These are phyloP conservation scores for Hypoxylon sp. DNA, from an alignment of 2,329 filamentous ascomycete genomes.

Conservation along the genomic window DNA sequence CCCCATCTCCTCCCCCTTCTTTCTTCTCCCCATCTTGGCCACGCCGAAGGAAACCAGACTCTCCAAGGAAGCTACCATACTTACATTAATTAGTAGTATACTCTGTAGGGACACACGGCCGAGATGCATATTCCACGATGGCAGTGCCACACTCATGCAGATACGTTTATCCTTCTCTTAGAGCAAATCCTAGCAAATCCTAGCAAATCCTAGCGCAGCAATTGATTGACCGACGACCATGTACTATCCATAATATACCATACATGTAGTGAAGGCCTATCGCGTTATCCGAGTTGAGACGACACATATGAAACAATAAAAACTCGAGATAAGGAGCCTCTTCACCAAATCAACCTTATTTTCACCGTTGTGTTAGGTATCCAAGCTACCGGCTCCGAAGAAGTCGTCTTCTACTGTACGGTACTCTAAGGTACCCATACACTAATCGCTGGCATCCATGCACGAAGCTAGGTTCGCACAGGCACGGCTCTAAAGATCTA, in stretches of 20 bases:
- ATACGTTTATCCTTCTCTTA: background rate
- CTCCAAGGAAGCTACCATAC: conserved; percentile 6
- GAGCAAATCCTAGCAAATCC: too few species aligned
- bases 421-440: conserved; percentile 9
- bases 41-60: conserved; percentile 15
- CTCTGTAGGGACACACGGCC: background rate
- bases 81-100: background rate
- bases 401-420: background rate
- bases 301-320: conserved; percentile 15
- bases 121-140: conserved; percentile 8
- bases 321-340: background rate
- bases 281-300: conserved; percentile 17
- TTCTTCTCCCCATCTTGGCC: conserved; percentile 27
- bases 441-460: background rate
- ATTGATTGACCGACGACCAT: conserved; percentile 2
- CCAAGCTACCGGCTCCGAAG: conserved; percentile 25
- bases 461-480: background rate
- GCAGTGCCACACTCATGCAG: conserved; percentile 13
- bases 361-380: background rate
- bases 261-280: background rate
- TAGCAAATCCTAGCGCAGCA: background rate
- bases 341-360: background rate
- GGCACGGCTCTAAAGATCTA: conserved; percentile 10
- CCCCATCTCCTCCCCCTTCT: too few species aligned
- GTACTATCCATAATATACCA: too few species aligned